phyloP scores from a whole-genome alignment of 129 eudicot genomes.

The Flaveria ramosissima region DNA sequence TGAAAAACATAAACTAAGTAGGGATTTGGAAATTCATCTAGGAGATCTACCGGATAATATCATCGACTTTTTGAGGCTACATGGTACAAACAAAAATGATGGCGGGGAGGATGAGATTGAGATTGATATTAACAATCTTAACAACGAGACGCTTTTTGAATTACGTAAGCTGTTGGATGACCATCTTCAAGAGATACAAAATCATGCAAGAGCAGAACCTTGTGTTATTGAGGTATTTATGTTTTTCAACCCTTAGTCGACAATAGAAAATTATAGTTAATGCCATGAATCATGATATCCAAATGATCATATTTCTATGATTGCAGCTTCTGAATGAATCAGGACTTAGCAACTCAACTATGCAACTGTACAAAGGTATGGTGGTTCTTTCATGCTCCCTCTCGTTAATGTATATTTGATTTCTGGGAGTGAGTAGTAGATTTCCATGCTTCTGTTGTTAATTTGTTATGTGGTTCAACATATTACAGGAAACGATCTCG shows the following conservation, averaged over 20 bases:
- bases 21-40: conserved; percentile 51
- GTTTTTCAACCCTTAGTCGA: conserved; percentile 13
- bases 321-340: conserved; percentile 72
- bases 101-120: conserved; percentile 80
- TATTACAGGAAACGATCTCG: conserved; percentile 50
- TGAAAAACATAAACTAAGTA: conserved; percentile 54
- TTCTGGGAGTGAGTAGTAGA: conserved; percentile 5
- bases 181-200: conserved; percentile 45
- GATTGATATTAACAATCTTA: conserved; percentile 69
- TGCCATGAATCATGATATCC: conserved; percentile 6
- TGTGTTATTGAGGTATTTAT: conserved; percentile 70
- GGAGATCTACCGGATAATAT: conserved; percentile 63
- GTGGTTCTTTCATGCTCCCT: not conserved
- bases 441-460: not conserved
- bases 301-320: conserved; percentile 16
- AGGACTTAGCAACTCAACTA: conserved; percentile 84
- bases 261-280: not conserved
- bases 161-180: conserved; percentile 72
- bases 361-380: conserved; percentile 71
- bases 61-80: conserved; percentile 54
- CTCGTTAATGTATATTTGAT: not conserved
- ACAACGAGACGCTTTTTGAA: conserved; percentile 49
- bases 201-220: conserved; percentile 50
- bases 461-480: not conserved
- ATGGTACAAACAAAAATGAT: conserved; percentile 48